phyloP scores from a whole-genome alignment of 306 rosid species.

The Gastrolobium bilobum region DNA sequence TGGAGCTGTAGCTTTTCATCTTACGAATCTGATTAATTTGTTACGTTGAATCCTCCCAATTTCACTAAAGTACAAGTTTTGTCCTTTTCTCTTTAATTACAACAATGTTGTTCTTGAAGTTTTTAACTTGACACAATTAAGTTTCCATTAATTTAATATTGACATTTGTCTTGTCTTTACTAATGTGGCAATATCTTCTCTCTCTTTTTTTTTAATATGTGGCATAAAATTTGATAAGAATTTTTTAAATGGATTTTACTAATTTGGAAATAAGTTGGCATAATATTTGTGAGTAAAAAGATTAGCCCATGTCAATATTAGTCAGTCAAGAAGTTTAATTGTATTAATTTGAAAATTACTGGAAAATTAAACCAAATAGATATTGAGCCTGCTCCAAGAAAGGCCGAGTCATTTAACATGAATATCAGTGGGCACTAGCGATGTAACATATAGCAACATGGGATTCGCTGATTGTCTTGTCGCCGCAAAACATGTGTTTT shows the following conservation, averaged over 20 bases:
- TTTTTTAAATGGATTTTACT: background rate
- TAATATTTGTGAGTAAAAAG: background rate
- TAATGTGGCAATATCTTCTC: background rate
- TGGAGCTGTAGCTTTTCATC: background rate
- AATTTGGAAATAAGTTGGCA: background rate
- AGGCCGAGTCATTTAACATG: background rate
- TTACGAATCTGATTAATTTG: background rate
- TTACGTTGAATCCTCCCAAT: background rate
- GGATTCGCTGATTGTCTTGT: constrained; percentile 36
- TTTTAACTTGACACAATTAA: background rate
- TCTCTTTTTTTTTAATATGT: background rate
- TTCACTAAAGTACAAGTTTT: background rate
- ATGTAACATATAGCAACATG: constrained; percentile 2
- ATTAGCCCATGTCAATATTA: background rate
- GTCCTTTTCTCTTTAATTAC: background rate
- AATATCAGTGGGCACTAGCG: background rate
- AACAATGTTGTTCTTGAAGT: background rate
- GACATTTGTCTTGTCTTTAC: background rate
- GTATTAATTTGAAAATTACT: background rate
- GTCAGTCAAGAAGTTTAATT: background rate
- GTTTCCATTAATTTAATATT: background rate
- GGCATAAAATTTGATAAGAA: background rate
- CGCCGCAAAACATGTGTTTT: constrained; percentile 41
- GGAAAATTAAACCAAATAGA: background rate
- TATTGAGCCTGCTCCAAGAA: background rate